Percentiles rank a stretch among this genome's conserved stretches.
Conservation (phyloP, 768 basidiomycete genomes). For the Sutorius australiensis region DNA sequence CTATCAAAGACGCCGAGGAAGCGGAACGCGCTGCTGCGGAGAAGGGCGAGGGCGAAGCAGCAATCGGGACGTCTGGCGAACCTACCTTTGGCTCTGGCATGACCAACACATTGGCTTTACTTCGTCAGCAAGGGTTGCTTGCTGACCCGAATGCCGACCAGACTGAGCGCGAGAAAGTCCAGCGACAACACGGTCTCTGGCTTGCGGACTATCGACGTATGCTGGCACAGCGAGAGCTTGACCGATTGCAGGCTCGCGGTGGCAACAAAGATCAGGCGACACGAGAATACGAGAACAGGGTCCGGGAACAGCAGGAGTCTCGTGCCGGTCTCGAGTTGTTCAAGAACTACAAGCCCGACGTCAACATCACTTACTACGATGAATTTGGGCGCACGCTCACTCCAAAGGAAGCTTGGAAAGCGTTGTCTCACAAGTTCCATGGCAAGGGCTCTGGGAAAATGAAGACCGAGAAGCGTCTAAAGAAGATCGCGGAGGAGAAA, state of each 20-base stretch:
- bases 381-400: conserved; percentile 88
- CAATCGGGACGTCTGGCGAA: conserved; percentile 66
- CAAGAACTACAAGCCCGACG: conserved; percentile 94
- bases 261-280: conserved; percentile 87
- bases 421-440: conserved; percentile 95
- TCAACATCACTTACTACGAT: conserved; percentile 95
- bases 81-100: conserved; percentile 80
- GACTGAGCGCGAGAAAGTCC: conserved; percentile 72
- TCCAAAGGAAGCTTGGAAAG: conserved; percentile 98
- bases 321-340: conserved; percentile 76
- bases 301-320: conserved; percentile 89
- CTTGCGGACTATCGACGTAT: conserved; percentile 78
- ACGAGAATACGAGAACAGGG: conserved; percentile 90
- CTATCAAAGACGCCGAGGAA: conserved; percentile 58
- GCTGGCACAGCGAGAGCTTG: conserved; percentile 75
- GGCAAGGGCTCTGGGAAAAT: conserved; percentile 95
- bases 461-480: conserved; percentile 95
- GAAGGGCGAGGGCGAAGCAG: conserved; percentile 28
- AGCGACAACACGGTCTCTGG: conserved; percentile 87
- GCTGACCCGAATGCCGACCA: conserved; percentile 61
- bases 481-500: conserved; percentile 97
- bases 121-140: conserved; percentile 89
- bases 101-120: conserved; percentile 82
- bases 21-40: conserved; percentile 43
- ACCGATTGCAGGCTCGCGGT: conserved; percentile 72